These are phyloP conservation scores for Calonectria pseudoturangicola DNA, from an alignment of 2,329 filamentous ascomycete genomes.

Conservation along the genomic window DNA sequence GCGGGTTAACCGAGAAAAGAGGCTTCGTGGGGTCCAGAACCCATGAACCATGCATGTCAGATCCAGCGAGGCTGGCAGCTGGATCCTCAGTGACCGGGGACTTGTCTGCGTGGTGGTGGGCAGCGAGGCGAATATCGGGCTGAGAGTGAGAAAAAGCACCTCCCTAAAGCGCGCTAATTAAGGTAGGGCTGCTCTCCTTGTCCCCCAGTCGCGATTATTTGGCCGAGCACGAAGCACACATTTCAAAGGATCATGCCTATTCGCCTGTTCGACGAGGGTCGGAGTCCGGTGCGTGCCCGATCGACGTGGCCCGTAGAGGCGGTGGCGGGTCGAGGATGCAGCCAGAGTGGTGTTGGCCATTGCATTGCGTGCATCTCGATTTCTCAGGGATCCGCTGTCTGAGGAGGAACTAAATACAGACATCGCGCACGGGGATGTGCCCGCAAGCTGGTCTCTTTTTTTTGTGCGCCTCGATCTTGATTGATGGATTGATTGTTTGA, in stretches of 20 bases:
- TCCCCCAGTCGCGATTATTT: conserved; percentile 14
- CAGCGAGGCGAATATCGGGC: conserved; percentile 25
- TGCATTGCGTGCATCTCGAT: conserved; percentile 15
- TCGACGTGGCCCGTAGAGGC: conserved; percentile 21
- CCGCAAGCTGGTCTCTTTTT: not conserved
- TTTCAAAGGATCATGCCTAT: conserved; percentile 18
- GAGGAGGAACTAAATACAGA: conserved; percentile 12
- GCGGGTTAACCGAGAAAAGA: conserved; percentile 15
- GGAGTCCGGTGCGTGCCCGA: conserved; percentile 8
- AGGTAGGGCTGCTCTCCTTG: conserved; percentile 17
- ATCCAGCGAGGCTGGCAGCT: conserved; percentile 33
- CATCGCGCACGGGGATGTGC: not conserved
- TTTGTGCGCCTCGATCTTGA: not conserved
- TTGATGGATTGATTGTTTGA: not conserved
- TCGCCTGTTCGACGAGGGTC: not conserved
- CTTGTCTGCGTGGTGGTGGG: conserved; percentile 12
- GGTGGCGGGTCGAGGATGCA: conserved; percentile 1
- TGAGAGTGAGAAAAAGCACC: conserved; percentile 2
- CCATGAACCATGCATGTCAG: conserved; percentile 43
- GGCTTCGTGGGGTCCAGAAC: conserved; percentile 29
- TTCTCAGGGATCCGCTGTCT: not conserved
- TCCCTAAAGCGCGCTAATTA: conserved; percentile 31
- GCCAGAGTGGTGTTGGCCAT: not conserved
- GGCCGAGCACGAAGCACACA: conserved; percentile 10
- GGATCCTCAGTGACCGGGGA: conserved; percentile 16